Conservation (phyloP, 352 stramenopile species). For the Globisporangium viniferum region DNA sequence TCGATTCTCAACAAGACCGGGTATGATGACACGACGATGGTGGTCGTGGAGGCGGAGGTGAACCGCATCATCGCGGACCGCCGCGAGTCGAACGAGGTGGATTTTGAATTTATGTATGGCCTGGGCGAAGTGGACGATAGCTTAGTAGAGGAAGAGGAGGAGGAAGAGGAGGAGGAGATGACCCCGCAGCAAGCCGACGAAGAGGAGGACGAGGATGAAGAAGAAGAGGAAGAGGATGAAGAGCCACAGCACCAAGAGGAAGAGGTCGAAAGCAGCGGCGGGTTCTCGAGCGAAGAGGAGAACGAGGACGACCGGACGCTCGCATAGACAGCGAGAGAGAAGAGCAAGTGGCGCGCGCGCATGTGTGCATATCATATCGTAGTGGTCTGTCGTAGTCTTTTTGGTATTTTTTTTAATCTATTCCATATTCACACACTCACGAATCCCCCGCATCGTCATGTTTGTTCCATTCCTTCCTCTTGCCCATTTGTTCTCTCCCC, state of each 20-base stretch:
- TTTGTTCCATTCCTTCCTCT: background rate
- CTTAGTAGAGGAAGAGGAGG: slow-evolving; percentile 29
- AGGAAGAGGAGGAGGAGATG: slow-evolving; percentile 31
- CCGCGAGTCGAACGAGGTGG: slow-evolving; percentile 80
- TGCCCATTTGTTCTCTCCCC: background rate
- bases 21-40: slow-evolving; percentile 67
- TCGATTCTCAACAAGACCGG: slow-evolving; percentile 74
- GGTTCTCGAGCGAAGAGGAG: slow-evolving; percentile 18
- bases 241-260: background rate
- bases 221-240: slow-evolving; percentile 21
- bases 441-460: background rate
- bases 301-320: slow-evolving; percentile 4
- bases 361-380: slow-evolving; percentile 9
- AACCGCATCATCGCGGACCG: slow-evolving; percentile 80
- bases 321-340: slow-evolving; percentile 2
- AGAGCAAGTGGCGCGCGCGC: background rate
- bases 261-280: slow-evolving; percentile 4
- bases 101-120: slow-evolving; percentile 79
- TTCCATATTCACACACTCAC: slow-evolving; percentile 1
- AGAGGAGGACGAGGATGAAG: slow-evolving; percentile 26
- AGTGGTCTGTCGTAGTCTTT: slow-evolving; percentile 11
- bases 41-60: slow-evolving; percentile 74
- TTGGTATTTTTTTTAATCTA: slow-evolving; percentile 10
- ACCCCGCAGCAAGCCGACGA: slow-evolving; percentile 31
- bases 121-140: slow-evolving; percentile 29